Evolutionary conservation across 495 filamentous ascomycete genomes (phyloP).

Genomic region (Tetracladium setigerum): DNA sequence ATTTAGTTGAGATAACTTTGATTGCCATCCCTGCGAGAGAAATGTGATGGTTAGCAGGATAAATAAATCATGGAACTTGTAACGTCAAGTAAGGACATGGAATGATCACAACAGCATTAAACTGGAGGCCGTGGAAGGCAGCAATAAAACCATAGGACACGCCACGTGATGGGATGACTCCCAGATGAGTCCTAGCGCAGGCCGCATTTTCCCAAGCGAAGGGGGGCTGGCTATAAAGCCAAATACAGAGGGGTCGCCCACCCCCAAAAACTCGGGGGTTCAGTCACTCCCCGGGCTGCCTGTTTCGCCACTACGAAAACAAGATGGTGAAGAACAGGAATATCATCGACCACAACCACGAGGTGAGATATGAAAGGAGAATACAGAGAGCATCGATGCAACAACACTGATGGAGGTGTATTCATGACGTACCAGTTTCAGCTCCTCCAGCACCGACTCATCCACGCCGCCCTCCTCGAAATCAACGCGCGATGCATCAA

Average conservation of each 20-base stretch:
- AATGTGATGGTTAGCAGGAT: conserved; percentile 9
- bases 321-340: neutral
- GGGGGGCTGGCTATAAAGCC: conserved; percentile 38
- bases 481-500: conserved; percentile 79
- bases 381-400: conserved; percentile 8
- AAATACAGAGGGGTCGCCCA: conserved; percentile 48
- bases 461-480: conserved; percentile 96
- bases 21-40: conserved; percentile 76
- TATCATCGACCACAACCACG: neutral
- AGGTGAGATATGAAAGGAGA: neutral
- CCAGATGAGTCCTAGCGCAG: conserved; percentile 16
- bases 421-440: conserved; percentile 79
- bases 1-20: conserved; percentile 71
- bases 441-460: conserved; percentile 70
- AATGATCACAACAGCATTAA: neutral
- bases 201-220: conserved; percentile 5
- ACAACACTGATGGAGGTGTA: neutral
- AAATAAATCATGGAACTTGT: neutral
- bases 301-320: neutral
- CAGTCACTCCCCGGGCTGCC: conserved; percentile 13
- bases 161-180: conserved; percentile 22
- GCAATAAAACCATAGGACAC: neutral
- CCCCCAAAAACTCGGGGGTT: conserved; percentile 9
- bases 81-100: neutral
- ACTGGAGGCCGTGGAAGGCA: neutral